These are phyloP conservation scores for Boeremia lycopersici DNA, from an alignment of 2,329 filamentous ascomycete species.

Conservation along the genomic window DNA sequence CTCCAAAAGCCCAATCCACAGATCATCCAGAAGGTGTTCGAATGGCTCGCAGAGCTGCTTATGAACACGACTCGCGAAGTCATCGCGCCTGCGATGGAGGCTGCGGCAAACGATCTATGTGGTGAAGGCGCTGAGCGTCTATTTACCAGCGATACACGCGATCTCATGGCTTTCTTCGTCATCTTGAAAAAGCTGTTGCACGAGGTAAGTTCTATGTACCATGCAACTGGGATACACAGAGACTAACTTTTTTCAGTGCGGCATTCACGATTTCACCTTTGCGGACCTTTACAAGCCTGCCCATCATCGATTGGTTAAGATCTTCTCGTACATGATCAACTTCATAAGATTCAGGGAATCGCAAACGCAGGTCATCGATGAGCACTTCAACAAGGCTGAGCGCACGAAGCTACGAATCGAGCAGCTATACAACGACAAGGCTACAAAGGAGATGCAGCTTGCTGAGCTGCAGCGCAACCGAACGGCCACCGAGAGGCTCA, in stretches of 20 bases:
- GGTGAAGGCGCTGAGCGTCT: conserved; percentile 80
- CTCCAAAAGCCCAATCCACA: conserved; percentile 92
- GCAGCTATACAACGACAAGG: conserved; percentile 81
- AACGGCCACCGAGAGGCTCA: conserved; percentile 78
- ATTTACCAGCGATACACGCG: conserved; percentile 83
- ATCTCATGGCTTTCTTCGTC: conserved; percentile 94
- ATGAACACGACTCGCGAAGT: conserved; percentile 93
- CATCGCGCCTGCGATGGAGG: conserved; percentile 92
- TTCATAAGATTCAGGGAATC: conserved; percentile 97
- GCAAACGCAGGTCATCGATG: conserved; percentile 86
- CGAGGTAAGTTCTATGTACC: conserved; percentile 54
- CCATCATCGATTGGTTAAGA: conserved; percentile 87
- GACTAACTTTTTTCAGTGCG: conserved; percentile 63
- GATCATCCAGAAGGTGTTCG: conserved; percentile 96
- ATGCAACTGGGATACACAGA: neutral
- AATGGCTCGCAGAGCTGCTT: conserved; percentile 94
- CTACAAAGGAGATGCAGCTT: conserved; percentile 80
- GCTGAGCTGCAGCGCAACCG: conserved; percentile 82
- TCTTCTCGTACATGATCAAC: conserved; percentile 98
- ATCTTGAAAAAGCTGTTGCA: conserved; percentile 78
- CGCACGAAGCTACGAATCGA: conserved; percentile 87
- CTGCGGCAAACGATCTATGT: conserved; percentile 84
- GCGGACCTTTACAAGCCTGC: conserved; percentile 90
- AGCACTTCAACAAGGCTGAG: conserved; percentile 91
- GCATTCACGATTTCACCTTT: conserved; percentile 92